phyloP scores from a whole-genome alignment of 495 filamentous ascomycete species.

The Hypoxylon fragiforme region DNA sequence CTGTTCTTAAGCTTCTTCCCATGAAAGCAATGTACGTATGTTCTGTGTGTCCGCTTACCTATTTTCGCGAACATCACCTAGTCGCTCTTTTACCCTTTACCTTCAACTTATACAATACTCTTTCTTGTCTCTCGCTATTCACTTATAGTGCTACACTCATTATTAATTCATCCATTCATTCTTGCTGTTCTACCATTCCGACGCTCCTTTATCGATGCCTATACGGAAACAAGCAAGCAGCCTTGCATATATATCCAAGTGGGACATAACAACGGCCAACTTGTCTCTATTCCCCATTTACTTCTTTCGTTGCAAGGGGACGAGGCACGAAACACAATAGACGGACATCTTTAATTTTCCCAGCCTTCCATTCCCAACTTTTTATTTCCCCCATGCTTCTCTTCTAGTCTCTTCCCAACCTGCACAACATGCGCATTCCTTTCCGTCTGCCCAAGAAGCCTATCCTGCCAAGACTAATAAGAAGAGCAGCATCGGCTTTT shows the following conservation, averaged over 20 bases:
- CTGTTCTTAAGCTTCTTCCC: conserved; percentile 1
- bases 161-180: background rate
- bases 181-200: background rate
- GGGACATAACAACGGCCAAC: too few relatives aligned
- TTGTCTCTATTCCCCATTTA: background rate
- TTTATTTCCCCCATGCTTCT: conserved; percentile 20
- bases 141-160: too few relatives aligned
- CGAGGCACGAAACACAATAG: background rate
- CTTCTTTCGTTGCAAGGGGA: background rate
- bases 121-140: too few relatives aligned
- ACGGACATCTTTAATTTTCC: background rate
- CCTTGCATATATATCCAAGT: too few relatives aligned
- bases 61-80: too few relatives aligned
- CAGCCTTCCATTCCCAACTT: conserved; percentile 2
- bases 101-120: too few relatives aligned
- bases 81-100: too few relatives aligned
- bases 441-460: conserved; percentile 13
- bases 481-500: conserved; percentile 28
- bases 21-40: conserved; percentile 25
- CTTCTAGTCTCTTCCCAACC: background rate
- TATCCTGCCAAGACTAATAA: conserved; percentile 31
- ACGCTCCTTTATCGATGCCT: background rate
- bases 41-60: conserved; percentile 4
- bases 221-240: too few relatives aligned
- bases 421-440: conserved; percentile 17